phyloP scores from a whole-genome alignment of 345 rosid genomes.

The Melaleuca alternifolia region DNA sequence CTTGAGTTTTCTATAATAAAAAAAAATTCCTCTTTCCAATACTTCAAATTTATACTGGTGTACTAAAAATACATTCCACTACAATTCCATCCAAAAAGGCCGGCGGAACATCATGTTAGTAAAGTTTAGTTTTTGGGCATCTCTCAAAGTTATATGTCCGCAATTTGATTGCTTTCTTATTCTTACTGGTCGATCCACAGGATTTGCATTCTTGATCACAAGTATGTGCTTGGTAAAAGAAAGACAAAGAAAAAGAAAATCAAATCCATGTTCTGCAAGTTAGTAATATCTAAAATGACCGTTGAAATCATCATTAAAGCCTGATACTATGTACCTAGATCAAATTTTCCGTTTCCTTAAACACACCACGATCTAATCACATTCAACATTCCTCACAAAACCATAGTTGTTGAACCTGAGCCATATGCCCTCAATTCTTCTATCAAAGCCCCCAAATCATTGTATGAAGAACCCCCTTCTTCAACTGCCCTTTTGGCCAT shows the following conservation, averaged over 20 bases:
- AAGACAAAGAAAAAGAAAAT: not conserved
- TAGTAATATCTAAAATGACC: not conserved
- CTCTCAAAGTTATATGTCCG: no score
- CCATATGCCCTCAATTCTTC: conserved; percentile 2
- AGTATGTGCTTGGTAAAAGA: not conserved
- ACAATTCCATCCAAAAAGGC: no score
- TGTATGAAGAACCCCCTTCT: conserved; percentile 26
- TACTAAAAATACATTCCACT: no score
- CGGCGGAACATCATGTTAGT: no score
- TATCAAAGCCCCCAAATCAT: conserved; percentile 14
- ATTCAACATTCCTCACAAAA: not conserved
- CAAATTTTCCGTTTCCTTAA: not conserved
- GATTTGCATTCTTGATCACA: not conserved
- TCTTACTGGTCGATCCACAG: not conserved
- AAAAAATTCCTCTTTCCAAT: no score
- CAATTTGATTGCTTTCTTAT: no score
- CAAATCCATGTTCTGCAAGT: not conserved
- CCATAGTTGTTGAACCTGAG: not conserved
- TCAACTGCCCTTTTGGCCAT: conserved; percentile 23
- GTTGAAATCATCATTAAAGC: not conserved
- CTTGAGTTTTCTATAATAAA: no score
- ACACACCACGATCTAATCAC: not conserved
- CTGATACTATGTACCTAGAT: not conserved
- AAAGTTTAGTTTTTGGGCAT: no score
- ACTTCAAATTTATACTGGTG: no score